Evolutionary conservation across 2,329 filamentous ascomycete species (phyloP), one percentile per base, ranked within the genome.

Genomic region (Ophiostoma montium): DNA sequence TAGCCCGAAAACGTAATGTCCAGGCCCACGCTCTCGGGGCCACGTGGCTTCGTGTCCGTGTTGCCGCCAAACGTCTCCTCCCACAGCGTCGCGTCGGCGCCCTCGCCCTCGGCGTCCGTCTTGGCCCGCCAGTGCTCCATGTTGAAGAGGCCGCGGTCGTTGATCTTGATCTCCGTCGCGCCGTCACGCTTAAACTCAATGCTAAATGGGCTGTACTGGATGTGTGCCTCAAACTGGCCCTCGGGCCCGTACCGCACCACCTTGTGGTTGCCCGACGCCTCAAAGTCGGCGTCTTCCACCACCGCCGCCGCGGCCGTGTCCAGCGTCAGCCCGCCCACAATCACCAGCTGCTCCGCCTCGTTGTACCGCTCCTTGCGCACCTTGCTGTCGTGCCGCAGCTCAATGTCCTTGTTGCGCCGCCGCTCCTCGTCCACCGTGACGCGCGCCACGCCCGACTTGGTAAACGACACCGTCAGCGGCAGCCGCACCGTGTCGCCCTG

Each of bases 1-100:
- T 95, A 98, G 33, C 85, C 88, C 1, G 85, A 80, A 65, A 98
- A 98, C 0, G 84, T 82, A 58, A 98, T 90, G 61, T 98, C 92
- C 51, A 98, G 67, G 13, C 78, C 88, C 41, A 98, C 74, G 61
- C 89, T 92, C 66, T 98, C 92, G 0, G 92, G 92, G 1, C 92
- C 92, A 59, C 81, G 80, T n/a, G 92, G 90, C 67, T 98, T 98
- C 5, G 82, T 78, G 64, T 98, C 92, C 0, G 89, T 96, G 63
- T 92, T 94, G 53, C 90, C 89, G 55, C 90, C 90, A 64, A 98
- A 98, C 0, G 76, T 78, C 69, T 98, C 92, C 7, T 98, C 92
- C 92, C 92, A 98, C 87, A 88, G 95, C 3, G 89, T 95, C 66
- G 82, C 84, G 62, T 95, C 85, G 56, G 4, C 23, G 23, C 8